These are phyloP conservation scores for Raphidocelis subcapitata DNA, from an alignment of 139 green algal species.

Conservation along the genomic window DNA sequence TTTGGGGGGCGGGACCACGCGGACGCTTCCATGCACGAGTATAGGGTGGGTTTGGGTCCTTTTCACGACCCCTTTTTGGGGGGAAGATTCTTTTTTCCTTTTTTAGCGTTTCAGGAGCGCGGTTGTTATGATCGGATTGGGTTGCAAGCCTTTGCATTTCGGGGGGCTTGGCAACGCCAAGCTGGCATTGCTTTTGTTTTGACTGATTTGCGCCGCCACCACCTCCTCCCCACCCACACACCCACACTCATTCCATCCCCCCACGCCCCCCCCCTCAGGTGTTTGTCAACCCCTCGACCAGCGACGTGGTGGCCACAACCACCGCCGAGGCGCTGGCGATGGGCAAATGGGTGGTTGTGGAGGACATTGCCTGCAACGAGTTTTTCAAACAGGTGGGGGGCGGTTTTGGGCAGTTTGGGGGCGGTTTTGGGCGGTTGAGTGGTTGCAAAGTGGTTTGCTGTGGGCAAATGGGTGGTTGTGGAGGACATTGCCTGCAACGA, in stretches of 20 bases:
- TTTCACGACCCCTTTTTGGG: too few species aligned
- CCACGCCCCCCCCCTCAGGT: constrained; percentile 33
- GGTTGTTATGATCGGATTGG: too few species aligned
- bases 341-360: constrained; percentile 84
- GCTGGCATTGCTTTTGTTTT: too few species aligned
- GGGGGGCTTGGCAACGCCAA: too few species aligned
- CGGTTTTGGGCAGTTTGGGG: too few species aligned
- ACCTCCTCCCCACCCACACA: too few species aligned
- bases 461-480: constrained; percentile 89
- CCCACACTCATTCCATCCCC: too few species aligned
- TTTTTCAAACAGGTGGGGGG: constrained; percentile 36
- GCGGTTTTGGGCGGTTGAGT: too few species aligned
- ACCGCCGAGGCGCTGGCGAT: constrained; percentile 95
- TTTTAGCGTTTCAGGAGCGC: too few species aligned
- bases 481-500: constrained; percentile 31
- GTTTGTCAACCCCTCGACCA: constrained; percentile 91
- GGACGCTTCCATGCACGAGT: constrained; percentile 59
- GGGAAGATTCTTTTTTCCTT: too few species aligned
- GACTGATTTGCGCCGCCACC: too few species aligned
- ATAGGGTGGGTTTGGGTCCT: constrained; percentile 31
- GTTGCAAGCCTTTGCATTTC: too few species aligned
- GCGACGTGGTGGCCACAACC: constrained; percentile 94
- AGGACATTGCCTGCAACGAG: constrained; percentile 31
- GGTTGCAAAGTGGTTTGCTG: constrained; percentile 95
- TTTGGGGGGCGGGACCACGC: constrained; percentile 83